Conservation (phyloP, 768 basidiomycete species). For the Antrodiella citrinella region DNA sequence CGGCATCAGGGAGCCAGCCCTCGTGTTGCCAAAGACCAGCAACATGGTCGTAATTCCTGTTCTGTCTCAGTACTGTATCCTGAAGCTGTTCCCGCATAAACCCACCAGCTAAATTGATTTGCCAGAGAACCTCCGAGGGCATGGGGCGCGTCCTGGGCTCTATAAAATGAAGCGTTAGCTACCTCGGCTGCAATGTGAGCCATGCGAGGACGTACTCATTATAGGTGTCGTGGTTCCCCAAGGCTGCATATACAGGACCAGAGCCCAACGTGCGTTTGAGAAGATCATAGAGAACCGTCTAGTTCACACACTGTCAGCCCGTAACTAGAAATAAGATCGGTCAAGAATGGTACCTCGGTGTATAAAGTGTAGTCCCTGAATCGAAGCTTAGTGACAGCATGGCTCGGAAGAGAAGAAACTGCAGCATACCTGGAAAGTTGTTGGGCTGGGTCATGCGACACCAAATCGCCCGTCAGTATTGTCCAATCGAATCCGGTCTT, state of each 20-base stretch:
- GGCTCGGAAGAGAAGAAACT: neutral
- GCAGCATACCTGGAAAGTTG: constrained; percentile 47
- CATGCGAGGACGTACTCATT: constrained; percentile 38
- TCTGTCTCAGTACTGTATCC: neutral
- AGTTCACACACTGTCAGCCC: neutral
- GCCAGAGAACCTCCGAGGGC: constrained; percentile 46
- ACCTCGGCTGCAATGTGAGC: too few relatives aligned
- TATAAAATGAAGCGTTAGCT: constrained; percentile 11
- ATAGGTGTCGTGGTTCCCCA: constrained; percentile 75
- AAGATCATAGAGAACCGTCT: constrained; percentile 62
- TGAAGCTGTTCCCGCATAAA: neutral
- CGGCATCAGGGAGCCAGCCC: constrained; percentile 54
- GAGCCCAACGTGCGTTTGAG: constrained; percentile 53
- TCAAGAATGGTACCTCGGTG: constrained; percentile 45
- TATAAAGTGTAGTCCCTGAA: constrained; percentile 51
- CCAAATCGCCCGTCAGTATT: constrained; percentile 66
- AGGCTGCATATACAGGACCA: constrained; percentile 66
- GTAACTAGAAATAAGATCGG: neutral
- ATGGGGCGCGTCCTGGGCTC: constrained; percentile 56
- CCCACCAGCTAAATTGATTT: constrained; percentile 57
- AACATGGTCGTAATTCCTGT: constrained; percentile 73
- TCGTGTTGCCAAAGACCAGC: constrained; percentile 65
- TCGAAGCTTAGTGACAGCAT: too few relatives aligned
- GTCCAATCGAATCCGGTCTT: constrained; percentile 55
- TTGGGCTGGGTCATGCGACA: constrained; percentile 62